phyloP scores from a whole-genome alignment of 805 yeast species.

The Metschnikowia cubensis region DNA sequence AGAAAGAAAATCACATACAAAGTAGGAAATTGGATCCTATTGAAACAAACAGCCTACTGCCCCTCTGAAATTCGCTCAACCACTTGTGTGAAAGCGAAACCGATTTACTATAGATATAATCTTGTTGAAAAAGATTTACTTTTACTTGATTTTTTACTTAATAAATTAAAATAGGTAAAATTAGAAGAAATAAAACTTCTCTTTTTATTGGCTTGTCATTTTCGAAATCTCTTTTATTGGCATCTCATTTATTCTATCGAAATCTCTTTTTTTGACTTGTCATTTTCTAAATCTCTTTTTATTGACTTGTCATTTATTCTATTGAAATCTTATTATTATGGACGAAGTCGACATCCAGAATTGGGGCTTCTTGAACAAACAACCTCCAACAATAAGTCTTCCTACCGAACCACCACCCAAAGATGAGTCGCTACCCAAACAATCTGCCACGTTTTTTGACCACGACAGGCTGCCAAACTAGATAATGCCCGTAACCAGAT shows the following conservation, averaged over 20 bases:
- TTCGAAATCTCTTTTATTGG: too few species aligned
- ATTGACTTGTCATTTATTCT: neutral
- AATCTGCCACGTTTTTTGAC: slow-evolving; percentile 84
- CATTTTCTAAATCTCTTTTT: too few species aligned
- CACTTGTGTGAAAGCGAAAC: neutral
- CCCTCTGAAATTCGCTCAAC: neutral
- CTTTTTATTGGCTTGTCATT: too few species aligned
- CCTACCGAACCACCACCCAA: neutral
- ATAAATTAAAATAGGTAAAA: too few species aligned
- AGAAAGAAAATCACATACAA: neutral
- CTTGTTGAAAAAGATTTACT: too few species aligned
- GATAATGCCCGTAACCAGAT: slow-evolving; percentile 59
- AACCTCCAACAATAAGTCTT: neutral
- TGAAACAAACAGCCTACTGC: neutral
- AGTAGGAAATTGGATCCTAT: neutral
- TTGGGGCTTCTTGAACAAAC: slow-evolving; percentile 39
- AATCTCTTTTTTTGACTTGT: too few species aligned
- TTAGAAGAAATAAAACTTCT: too few species aligned
- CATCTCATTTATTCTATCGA: too few species aligned
- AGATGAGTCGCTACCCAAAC: slow-evolving; percentile 48
- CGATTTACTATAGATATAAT: neutral
- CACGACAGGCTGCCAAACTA: slow-evolving; percentile 68
- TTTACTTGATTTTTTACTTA: too few species aligned
- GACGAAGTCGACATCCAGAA: slow-evolving; percentile 39
- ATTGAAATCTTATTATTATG: slow-evolving; percentile 2